Evolutionary conservation across 805 yeast genomes (phyloP), one percentile per base, ranked within the genome.

Genomic region (Candida tibetensis): DNA sequence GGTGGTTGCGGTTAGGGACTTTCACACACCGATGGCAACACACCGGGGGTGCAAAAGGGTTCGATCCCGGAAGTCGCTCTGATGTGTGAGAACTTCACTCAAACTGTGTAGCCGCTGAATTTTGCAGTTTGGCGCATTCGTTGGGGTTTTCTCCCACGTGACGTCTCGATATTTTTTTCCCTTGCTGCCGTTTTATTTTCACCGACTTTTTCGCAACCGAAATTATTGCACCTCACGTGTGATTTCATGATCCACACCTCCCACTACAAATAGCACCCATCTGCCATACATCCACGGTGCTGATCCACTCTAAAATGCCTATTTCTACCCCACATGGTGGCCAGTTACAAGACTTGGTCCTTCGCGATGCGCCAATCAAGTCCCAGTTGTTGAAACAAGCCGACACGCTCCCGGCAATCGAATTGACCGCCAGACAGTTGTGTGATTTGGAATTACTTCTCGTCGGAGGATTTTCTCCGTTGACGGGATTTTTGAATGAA

Each of bases 391-490:
- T 82, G 30, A 55, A 67, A 18, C 93, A 88, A 64, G 74, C 82
- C 14, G 66, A 70, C 22, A 43, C 64, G 10, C 70, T 80, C 37
- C 64, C 71, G 16, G 54, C 72, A n/a, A 60, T 76, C 35, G 64
- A 62, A 9, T 72, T 90, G 48, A 82, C 95, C 23, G 91, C 80
- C 46, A 83, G 98, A 60, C 97, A 90, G 62, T 71, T 90, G 40
- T 90, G 98, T 65, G 98, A 90, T 63, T 69, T 91, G 56, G 98
- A 90, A 68, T 73, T 91, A 62, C 86, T 90, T 57, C 68, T 91
- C 44, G 85, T 85, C 53, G 98, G 98, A 62, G 97, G 97, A 4
- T 90, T 90, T 62, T 88, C 96, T 28, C 98, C 93, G 13, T 66
- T 81, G 59, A 69, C 72, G 28, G 89, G 85, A 15, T 83, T 79